phyloP scores from a whole-genome alignment of 2,329 filamentous ascomycete species.

The Thelonectria olida region DNA sequence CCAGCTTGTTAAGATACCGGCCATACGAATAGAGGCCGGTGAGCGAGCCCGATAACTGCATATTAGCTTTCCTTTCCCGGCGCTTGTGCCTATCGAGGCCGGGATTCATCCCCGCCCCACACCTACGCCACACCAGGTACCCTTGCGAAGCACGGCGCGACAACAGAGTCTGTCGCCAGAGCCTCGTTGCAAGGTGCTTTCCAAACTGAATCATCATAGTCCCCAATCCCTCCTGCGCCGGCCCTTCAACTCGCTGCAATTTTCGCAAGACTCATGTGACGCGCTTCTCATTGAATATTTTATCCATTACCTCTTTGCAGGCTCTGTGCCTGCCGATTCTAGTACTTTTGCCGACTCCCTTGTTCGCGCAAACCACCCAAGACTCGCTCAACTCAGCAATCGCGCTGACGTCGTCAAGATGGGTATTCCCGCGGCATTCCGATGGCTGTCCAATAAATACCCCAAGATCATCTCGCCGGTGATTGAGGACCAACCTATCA shows the following conservation, averaged over 20 bases:
- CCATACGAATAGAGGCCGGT: neutral
- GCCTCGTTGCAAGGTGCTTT: too few relatives aligned
- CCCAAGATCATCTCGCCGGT: constrained; percentile 96
- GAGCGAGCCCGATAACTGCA: constrained; percentile 31
- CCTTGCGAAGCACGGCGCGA: constrained; percentile 3
- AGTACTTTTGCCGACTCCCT: neutral
- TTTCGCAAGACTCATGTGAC: constrained; percentile 16
- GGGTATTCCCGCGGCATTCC: constrained; percentile 94
- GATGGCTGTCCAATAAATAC: constrained; percentile 97
- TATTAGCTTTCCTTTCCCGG: constrained; percentile 20
- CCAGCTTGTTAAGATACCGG: constrained; percentile 37
- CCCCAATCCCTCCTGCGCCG: too few relatives aligned
- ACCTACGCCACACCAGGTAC: constrained; percentile 4
- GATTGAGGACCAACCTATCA: constrained; percentile 82
- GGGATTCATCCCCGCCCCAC: neutral
- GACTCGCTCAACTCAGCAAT: constrained; percentile 9
- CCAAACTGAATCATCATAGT: too few relatives aligned
- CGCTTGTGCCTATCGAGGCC: constrained; percentile 14
- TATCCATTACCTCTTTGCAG: neutral
- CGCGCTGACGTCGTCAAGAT: constrained; percentile 58
- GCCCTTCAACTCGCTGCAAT: neutral
- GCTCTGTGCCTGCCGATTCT: constrained; percentile 8
- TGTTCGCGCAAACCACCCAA: constrained; percentile 18
- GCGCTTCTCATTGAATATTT: neutral
- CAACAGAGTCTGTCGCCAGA: constrained; percentile 8